Evolutionary conservation across 257 asterid genomes (phyloP), one percentile per base, ranked within the genome.

Genomic region (Plantago elongata): DNA sequence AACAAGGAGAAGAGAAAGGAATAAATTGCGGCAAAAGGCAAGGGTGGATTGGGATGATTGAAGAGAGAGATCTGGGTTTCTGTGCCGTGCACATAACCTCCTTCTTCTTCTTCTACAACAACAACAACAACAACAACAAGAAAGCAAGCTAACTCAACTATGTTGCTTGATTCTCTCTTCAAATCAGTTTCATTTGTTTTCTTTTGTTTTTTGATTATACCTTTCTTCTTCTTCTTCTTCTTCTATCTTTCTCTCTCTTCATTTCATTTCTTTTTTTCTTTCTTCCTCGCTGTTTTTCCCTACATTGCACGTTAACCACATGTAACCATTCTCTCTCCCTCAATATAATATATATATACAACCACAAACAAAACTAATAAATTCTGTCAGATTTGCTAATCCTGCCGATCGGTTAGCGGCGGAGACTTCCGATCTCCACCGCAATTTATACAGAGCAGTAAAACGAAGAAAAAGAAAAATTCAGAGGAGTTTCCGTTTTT

Each of bases 61-160:
- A 11, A 15, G 30, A 87, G 74, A 89, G 95, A 83, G 94, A 90
- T 90, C 95, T 84, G 80, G 89, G 89, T 74, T 77, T 81, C 89
- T 81, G 90, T 88, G 95, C 86, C 96, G 94, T 82, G 98, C 89
- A 90, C 83, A 74, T 72, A 78, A 83, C 86, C 81, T 75, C 60
- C 81, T 70, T 44, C 70, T 72, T 66, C 72, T 70, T 64, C 48
- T n/a, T 5, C 9, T 14, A 13, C 11, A 14, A 37, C 27, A 42
- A 45, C 6, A 1, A 38, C 3, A 8, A 29, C 3, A 34, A 34
- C 38, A 34, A 34, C 38, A 34, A 34, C 3, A 5, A 3, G 3
- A 34, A 34, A 5, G 3, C 5, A 34, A 34, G 38, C 5, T 34
- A 34, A 3, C 7, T 34, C 4, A 34, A 34, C 8, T 34, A 34